Base-by-base conservation (phyloP, 345 rosid species). In the Rhodamnia argentea region DNA sequence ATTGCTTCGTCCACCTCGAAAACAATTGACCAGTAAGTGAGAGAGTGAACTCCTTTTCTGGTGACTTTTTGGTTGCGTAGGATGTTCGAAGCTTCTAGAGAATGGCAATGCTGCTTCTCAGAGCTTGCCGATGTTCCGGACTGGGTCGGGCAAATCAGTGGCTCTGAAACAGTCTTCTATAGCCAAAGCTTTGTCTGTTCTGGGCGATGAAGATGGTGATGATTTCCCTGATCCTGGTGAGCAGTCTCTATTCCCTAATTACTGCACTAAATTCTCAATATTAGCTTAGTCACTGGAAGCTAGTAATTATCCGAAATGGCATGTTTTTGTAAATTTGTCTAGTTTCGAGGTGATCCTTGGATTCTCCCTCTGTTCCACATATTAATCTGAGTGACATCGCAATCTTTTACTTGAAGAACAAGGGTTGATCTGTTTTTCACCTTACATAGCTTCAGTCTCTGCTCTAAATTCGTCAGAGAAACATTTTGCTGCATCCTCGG, bases 101-200 rank as follows among this genome's bases (percentile, higher is more conserved):
- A 86, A 81, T 14, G 86, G 83, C 40, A 64, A 84, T 5, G 91
- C 75, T 83, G 87, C 85, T 82, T 62, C 42, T 14, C 94, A 29
- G 75, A 78, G 84, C 53, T 83, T 86, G 83, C 93, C 98, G 47
- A 87, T 91, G 89, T 95, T 94, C 87, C 92, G 89, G 26, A 94
- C 93, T 8, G 98, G 95, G 86, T 91, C 82, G 74, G 98, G 98
- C 70, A 93, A 92, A 82, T 87, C 94, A 52, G 94, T 93, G 88
- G 88, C 88, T 9, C 37, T 93, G 84, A 93, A 93, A 84, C 93
- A 90, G 78, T 93, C 97, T 89, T 96, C 97, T 16, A 89, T 93
- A 40, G 92, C 90, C 24, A 94, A 89, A 87, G 98, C 99, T 23
- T 53, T 89, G 58, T 87, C 94, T 82, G 89, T 96, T 90, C 93